Conservation (phyloP, 192 early-diverging fungal species). For the Tieghemiomyces parasiticus region DNA sequence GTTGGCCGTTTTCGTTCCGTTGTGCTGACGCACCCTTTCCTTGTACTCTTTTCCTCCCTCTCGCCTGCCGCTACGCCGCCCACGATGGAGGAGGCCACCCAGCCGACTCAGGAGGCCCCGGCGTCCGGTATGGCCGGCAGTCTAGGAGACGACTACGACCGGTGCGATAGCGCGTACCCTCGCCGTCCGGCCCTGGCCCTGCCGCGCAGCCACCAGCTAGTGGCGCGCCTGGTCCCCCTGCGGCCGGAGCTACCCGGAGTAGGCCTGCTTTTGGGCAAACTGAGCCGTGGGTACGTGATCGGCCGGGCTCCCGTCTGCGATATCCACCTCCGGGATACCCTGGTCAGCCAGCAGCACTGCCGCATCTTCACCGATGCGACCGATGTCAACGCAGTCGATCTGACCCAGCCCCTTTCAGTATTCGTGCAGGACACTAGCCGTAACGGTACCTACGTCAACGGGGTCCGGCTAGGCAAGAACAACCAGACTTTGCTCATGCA, state of each 20-base stretch:
- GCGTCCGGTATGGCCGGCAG: not conserved
- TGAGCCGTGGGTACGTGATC: not conserved
- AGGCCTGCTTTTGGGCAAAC: not conserved
- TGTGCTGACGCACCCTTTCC: no score
- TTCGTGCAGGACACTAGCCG: conserved; percentile 14
- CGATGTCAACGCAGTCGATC: not conserved
- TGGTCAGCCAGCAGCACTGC: conserved; percentile 1
- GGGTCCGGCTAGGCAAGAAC: conserved; percentile 19
- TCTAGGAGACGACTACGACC: not conserved
- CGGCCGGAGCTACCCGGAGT: not conserved
- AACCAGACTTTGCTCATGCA: conserved; percentile 28
- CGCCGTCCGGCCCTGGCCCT: not conserved
- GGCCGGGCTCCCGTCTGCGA: not conserved
- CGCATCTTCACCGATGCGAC: not conserved
- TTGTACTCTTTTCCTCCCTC: no score
- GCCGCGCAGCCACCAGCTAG: not conserved
- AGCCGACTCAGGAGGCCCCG: not conserved
- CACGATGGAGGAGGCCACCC: no score
- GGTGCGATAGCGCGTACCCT: not conserved
- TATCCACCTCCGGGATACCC: not conserved
- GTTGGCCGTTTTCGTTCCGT: no score
- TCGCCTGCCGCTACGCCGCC: no score
- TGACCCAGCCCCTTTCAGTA: not conserved
- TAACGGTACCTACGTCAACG: conserved; percentile 30
- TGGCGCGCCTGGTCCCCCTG: conserved; percentile 9